Evolutionary conservation across 2,329 filamentous ascomycete genomes (phyloP).

Genomic region (Trichoderma pleuroti): DNA sequence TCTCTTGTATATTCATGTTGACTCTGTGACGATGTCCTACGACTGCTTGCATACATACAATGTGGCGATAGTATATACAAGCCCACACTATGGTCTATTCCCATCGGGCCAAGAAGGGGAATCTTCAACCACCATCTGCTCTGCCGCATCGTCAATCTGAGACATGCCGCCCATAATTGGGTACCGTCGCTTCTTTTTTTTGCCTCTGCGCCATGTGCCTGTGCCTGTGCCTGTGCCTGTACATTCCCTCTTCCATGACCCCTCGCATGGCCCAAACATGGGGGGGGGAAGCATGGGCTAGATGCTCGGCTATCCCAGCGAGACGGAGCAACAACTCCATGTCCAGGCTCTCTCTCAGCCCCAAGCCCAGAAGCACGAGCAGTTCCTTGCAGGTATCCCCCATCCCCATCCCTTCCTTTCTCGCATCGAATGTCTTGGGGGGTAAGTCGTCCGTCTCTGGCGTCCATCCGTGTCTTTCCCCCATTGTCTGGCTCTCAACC

Average conservation of each 20-base stretch:
- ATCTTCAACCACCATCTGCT: neutral
- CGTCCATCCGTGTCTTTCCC: no score
- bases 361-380: neutral
- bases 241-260: neutral
- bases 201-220: neutral
- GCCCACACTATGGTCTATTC: neutral
- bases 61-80: neutral
- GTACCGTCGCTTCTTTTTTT: neutral
- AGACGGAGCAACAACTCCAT: neutral
- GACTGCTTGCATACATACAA: neutral
- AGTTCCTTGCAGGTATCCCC: neutral
- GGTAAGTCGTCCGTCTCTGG: no score
- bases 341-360: neutral
- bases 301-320: neutral
- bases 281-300: neutral
- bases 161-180: neutral
- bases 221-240: neutral
- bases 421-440: neutral
- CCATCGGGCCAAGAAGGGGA: neutral
- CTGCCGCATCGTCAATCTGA: neutral
- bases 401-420: neutral
- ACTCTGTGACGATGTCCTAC: neutral
- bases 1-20: neutral
- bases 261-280: neutral
- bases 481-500: no score